Evolutionary conservation across 108 stramenopile genomes (phyloP).

Genomic region (Aureococcus anophagefferens): DNA sequence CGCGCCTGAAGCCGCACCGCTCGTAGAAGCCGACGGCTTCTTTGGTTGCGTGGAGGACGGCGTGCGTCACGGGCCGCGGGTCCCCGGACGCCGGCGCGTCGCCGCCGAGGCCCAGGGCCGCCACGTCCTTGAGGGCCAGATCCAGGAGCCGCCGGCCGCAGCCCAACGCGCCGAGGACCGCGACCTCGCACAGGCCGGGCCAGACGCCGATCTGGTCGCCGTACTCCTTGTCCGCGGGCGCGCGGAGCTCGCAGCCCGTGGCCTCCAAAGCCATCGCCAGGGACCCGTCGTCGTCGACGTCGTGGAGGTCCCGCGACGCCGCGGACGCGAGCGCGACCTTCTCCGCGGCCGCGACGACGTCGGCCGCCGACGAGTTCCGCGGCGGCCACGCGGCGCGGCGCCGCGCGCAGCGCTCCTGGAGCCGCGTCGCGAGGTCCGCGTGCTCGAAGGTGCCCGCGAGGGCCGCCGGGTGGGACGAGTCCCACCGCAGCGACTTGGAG

Average conservation of each 20-base stretch:
- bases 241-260: too few relatives aligned
- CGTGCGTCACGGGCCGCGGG: conserved; percentile 2
- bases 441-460: background rate
- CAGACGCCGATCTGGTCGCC: conserved; percentile 19
- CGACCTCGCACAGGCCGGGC: conserved; percentile 11
- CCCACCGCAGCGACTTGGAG: background rate
- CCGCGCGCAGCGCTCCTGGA: background rate
- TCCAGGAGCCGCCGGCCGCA: conserved; percentile 18
- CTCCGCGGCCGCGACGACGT: background rate
- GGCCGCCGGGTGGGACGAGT: background rate
- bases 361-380: background rate
- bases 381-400: conserved; percentile 1
- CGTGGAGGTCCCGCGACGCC: background rate
- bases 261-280: too few relatives aligned
- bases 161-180: conserved; percentile 21
- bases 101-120: background rate
- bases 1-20: conserved; percentile 11
- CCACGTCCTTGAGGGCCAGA: conserved; percentile 1
- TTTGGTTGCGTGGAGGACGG: conserved; percentile 19
- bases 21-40: conserved; percentile 18
- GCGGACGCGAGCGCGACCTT: background rate
- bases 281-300: background rate
- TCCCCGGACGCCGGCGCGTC: background rate
- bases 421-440: too few relatives aligned
- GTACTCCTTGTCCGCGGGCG: conserved; percentile 1